Conservation (phyloP, 164 flowering plant genomes). For the Umbilicus rupestris region DNA sequence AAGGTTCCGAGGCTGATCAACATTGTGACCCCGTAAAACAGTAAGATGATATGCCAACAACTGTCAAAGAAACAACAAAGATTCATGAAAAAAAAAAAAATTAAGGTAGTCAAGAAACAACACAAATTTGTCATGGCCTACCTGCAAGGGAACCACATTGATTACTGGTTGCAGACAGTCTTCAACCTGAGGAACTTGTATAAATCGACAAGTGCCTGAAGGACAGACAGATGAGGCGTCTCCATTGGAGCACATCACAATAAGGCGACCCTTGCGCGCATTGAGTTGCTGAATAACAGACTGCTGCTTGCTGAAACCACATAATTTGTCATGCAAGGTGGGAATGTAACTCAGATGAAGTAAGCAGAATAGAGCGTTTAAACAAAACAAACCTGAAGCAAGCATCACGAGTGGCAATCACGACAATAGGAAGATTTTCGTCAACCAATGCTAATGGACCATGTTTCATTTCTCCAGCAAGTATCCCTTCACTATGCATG, state of each 20-base stretch:
- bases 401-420: slow-evolving; percentile 85
- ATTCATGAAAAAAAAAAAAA: background rate
- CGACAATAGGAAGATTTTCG: slow-evolving; percentile 86
- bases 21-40: slow-evolving; percentile 72
- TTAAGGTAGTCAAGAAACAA: background rate
- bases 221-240: slow-evolving; percentile 59
- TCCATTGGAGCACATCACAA: slow-evolving; percentile 87
- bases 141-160: slow-evolving; percentile 92
- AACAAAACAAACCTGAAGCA: slow-evolving; percentile 66
- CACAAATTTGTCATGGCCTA: too few relatives aligned
- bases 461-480: slow-evolving; percentile 99
- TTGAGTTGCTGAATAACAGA: slow-evolving; percentile 95
- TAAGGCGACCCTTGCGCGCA: slow-evolving; percentile 90
- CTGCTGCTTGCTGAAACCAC: slow-evolving; percentile 80
- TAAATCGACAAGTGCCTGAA: slow-evolving; percentile 59
- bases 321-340: slow-evolving; percentile 9
- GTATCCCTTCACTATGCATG: slow-evolving; percentile 98
- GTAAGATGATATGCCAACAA: slow-evolving; percentile 86
- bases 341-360: background rate
- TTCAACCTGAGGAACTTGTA: slow-evolving; percentile 89
- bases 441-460: slow-evolving; percentile 96
- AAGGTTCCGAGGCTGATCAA: slow-evolving; percentile 93
- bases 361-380: background rate
- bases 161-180: slow-evolving; percentile 97
- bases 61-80: slow-evolving; percentile 21